Percentiles rank a stretch among this genome's conserved stretches.
These are phyloP conservation scores for Malassezia restricta DNA, from an alignment of 1,284 basidiomycete species.

Conservation along the genomic window DNA sequence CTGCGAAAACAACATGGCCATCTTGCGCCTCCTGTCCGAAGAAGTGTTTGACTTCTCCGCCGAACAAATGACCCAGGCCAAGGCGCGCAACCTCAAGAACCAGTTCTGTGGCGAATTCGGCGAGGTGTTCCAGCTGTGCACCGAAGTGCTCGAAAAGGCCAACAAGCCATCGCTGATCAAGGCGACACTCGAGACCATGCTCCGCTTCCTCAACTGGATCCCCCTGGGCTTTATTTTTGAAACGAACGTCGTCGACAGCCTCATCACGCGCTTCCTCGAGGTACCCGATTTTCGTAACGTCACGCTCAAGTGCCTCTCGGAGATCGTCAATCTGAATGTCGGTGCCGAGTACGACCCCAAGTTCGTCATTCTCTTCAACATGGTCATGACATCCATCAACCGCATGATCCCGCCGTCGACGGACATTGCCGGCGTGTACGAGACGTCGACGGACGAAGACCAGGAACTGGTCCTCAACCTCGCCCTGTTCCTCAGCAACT, in stretches of 20 bases:
- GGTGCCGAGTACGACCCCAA: conserved; percentile 98
- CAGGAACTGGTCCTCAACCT: conserved; percentile 97
- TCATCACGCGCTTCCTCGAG: conserved; percentile 85
- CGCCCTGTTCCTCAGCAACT: conserved; percentile 90
- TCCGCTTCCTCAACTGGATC: conserved; percentile 98
- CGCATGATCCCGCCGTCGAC: conserved; percentile 56
- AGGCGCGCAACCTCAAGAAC: conserved; percentile 94
- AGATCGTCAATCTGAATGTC: conserved; percentile 72
- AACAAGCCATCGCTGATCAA: conserved; percentile 89
- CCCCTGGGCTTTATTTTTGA: conserved; percentile 98
- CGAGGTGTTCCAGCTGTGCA: conserved; percentile 45
- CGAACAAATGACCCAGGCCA: conserved; percentile 96
- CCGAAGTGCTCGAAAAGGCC: conserved; percentile 91
- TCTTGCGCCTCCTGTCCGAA: conserved; percentile 90
- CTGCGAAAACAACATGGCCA: conserved; percentile 99
- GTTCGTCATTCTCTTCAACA: conserved; percentile 92
- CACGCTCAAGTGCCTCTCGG: conserved; percentile 92
- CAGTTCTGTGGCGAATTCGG: conserved; percentile 46
- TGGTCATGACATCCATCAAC: conserved; percentile 46
- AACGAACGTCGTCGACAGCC: conserved; percentile 88
- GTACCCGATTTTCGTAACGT: conserved; percentile 94
- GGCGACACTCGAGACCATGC: conserved; percentile 85
- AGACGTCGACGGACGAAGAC: conserved; percentile 76
- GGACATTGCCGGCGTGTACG: conserved; percentile 74
- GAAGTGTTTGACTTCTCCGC: conserved; percentile 99